phyloP scores from a whole-genome alignment of 352 stramenopile species.

The Phytophthora brassicae region DNA sequence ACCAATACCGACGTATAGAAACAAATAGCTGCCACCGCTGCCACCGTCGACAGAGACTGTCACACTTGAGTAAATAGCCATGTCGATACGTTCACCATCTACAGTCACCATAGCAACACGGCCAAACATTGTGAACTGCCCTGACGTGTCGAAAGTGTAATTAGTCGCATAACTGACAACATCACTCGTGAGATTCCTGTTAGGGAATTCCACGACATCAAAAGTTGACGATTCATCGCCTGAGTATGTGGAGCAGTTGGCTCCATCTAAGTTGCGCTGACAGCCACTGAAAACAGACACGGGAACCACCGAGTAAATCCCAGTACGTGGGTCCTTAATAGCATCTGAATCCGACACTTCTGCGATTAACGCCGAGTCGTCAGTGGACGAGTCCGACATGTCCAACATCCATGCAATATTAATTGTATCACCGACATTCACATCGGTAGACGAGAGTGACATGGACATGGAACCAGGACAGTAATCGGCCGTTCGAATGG shows the following conservation, averaged over 20 bases:
- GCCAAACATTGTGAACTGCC: constrained; percentile 70
- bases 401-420: constrained; percentile 66
- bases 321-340: constrained; percentile 49
- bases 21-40: constrained; percentile 49
- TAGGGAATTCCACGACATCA: constrained; percentile 45
- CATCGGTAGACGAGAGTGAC: constrained; percentile 50
- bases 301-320: constrained; percentile 64
- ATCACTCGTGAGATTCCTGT: constrained; percentile 68
- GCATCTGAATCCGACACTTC: constrained; percentile 65
- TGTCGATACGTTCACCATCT: constrained; percentile 74
- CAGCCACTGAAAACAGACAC: constrained; percentile 75
- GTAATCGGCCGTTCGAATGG: constrained; percentile 62
- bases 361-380: constrained; percentile 59
- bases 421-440: constrained; percentile 53
- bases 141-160: constrained; percentile 56
- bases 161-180: constrained; percentile 54
- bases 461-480: constrained; percentile 70
- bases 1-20: constrained; percentile 72
- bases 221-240: constrained; percentile 59
- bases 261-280: constrained; percentile 44
- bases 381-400: constrained; percentile 49
- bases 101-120: constrained; percentile 70
- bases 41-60: constrained; percentile 52
- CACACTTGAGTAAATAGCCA: constrained; percentile 80
- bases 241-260: constrained; percentile 72